Evolutionary conservation across 164 flowering plant genomes (phyloP).

Genomic region (Annona squamosa): DNA sequence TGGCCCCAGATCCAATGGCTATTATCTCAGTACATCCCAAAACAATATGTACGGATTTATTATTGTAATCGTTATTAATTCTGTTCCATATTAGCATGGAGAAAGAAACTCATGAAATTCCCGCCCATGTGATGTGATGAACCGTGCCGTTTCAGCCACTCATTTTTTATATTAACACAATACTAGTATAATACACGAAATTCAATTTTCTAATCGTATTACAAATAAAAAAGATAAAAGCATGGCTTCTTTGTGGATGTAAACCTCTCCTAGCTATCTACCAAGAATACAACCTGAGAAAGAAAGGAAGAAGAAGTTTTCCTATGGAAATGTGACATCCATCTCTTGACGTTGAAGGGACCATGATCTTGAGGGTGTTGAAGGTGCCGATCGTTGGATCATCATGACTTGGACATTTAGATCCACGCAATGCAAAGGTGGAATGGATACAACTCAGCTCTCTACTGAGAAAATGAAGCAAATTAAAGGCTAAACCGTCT

Average conservation of each 20-base stretch:
- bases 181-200: not conserved
- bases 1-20: not conserved
- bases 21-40: not conserved
- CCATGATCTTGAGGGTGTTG: too few species aligned
- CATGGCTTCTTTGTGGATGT: not conserved
- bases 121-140: not conserved
- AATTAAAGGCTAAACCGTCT: not conserved
- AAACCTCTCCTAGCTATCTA: not conserved
- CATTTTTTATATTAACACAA: not conserved
- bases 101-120: not conserved
- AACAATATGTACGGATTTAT: not conserved
- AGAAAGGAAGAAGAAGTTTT: not conserved
- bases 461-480: not conserved
- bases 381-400: not conserved
- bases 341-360: too few species aligned
- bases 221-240: not conserved
- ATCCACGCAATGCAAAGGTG: too few species aligned
- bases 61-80: not conserved
- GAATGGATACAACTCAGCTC: not conserved
- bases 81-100: not conserved
- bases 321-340: too few species aligned
- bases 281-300: not conserved
- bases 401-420: not conserved
- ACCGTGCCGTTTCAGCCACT: conserved; percentile 20
- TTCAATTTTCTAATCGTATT: not conserved